Percentiles rank a stretch among this genome's conserved stretches.
These are phyloP conservation scores for Tetratostichococcus sp. DNA, from an alignment of 139 green algal genomes.

Conservation along the genomic window DNA sequence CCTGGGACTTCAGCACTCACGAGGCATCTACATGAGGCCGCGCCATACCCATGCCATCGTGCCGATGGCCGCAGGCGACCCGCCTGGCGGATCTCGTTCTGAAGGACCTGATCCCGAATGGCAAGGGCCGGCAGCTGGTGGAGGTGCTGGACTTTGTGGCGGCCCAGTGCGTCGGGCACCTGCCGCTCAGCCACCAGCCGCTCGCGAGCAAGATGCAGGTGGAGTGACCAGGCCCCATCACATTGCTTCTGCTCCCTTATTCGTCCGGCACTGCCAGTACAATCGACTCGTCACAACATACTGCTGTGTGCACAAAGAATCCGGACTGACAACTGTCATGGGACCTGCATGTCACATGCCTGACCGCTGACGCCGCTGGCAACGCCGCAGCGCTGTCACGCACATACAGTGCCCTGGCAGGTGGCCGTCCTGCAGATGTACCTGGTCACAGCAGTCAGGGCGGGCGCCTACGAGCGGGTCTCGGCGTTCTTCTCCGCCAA, in stretches of 20 bases:
- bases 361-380: too few relatives aligned
- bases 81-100: slow-evolving; percentile 31
- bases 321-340: too few relatives aligned
- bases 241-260: too few relatives aligned
- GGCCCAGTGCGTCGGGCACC: slow-evolving; percentile 23
- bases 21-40: too few relatives aligned
- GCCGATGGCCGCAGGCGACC: background rate
- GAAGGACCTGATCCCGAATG: slow-evolving; percentile 21
- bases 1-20: too few relatives aligned
- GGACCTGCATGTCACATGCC: too few relatives aligned
- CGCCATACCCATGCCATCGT: background rate
- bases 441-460: slow-evolving; percentile 29
- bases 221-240: too few relatives aligned
- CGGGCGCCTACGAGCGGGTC: slow-evolving; percentile 8
- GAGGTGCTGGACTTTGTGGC: slow-evolving; percentile 31
- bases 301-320: too few relatives aligned
- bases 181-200: slow-evolving; percentile 28
- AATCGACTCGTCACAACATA: too few relatives aligned
- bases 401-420: too few relatives aligned
- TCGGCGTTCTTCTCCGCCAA: slow-evolving; percentile 34
- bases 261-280: too few relatives aligned
- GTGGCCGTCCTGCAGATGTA: slow-evolving; percentile 27
- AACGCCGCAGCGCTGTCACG: too few relatives aligned
- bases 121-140: slow-evolving; percentile 22
- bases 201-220: slow-evolving; percentile 32